Percentiles rank a stretch among this genome's conserved stretches.
phyloP scores from a whole-genome alignment of 2,329 filamentous ascomycete species.

The Aspergillus transmontanensis region DNA sequence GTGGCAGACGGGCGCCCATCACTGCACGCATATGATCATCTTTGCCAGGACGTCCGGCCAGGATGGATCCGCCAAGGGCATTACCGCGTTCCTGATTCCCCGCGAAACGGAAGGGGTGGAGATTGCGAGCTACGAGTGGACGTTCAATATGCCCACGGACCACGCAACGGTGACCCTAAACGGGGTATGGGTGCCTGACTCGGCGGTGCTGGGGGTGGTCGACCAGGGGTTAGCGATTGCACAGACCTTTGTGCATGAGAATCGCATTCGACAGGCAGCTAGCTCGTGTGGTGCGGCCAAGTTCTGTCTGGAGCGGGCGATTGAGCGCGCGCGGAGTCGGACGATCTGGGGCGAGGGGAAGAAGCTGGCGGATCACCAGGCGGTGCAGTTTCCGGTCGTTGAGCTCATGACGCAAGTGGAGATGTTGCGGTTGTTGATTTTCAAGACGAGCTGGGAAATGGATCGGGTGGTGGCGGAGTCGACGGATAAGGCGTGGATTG shows the following conservation, averaged over 20 bases:
- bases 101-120: not conserved
- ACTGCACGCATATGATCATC: conserved; percentile 63
- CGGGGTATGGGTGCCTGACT: not conserved
- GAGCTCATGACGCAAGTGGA: not conserved
- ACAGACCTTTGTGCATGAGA: conserved; percentile 68
- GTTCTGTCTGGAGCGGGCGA: conserved; percentile 56
- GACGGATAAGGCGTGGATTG: not conserved
- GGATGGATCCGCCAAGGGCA: not conserved
- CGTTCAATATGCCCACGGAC: not conserved
- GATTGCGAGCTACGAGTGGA: not conserved
- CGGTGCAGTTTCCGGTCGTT: not conserved
- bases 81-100: not conserved
- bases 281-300: conserved; percentile 52
- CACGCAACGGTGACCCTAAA: not conserved
- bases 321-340: not conserved
- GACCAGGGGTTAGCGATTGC: conserved; percentile 62
- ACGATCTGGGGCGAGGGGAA: not conserved
- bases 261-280: conserved; percentile 66
- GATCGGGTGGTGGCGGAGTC: not conserved
- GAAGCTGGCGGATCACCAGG: not conserved
- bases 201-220: conserved; percentile 53
- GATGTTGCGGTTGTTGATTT: not conserved
- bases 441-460: not conserved
- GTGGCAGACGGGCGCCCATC: conserved; percentile 67
- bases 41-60: conserved; percentile 61